Evolutionary conservation across 2,329 filamentous ascomycete genomes (phyloP).

Genomic region (Coniochaeta hoffmannii): DNA sequence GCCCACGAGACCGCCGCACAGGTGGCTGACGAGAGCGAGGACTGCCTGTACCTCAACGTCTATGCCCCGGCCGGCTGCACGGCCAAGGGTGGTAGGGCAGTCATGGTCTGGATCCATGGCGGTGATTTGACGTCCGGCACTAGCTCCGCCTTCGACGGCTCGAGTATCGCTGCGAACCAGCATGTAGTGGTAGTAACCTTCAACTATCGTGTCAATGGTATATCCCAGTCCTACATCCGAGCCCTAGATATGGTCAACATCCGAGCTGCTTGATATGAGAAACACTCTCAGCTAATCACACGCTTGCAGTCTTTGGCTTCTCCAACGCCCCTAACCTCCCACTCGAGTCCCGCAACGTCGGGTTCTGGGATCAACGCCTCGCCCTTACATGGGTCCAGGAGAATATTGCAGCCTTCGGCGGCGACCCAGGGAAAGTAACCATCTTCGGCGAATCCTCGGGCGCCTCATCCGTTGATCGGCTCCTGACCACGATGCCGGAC

Average conservation of each 20-base stretch:
- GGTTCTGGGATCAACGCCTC: constrained; percentile 29
- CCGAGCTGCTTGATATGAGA: too few species aligned
- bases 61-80: neutral
- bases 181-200: neutral
- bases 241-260: too few species aligned
- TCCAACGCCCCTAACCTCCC: constrained; percentile 1
- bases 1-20: neutral
- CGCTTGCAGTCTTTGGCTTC: constrained; percentile 11
- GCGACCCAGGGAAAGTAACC: constrained; percentile 33
- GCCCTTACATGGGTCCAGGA: constrained; percentile 38
- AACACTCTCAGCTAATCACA: too few species aligned
- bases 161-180: constrained; percentile 1
- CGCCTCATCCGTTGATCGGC: constrained; percentile 14
- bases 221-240: neutral
- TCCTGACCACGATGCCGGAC: constrained; percentile 25
- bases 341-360: constrained; percentile 21
- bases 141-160: neutral
- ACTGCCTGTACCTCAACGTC: constrained; percentile 1
- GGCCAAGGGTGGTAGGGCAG: neutral
- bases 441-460: constrained; percentile 39
- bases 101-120: constrained; percentile 2
- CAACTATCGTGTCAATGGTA: constrained; percentile 3
- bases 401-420: constrained; percentile 35
- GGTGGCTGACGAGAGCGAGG: neutral
- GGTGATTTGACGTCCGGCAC: neutral